Evolutionary conservation across 305 asterid species (phyloP), one percentile per base, ranked within the genome.

Genomic region (Vinca major): DNA sequence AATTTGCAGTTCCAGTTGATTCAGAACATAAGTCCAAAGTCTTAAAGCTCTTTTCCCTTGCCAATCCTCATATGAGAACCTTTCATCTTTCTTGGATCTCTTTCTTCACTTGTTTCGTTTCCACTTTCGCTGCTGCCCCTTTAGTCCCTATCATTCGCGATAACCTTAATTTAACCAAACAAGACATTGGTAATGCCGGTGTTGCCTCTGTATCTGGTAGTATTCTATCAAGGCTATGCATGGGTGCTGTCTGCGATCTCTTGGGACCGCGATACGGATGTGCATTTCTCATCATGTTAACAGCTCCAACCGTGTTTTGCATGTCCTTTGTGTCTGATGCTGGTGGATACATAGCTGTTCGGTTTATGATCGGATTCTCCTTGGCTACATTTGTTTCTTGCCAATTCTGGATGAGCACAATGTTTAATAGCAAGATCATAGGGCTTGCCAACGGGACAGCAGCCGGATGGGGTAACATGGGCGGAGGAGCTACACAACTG

Each of bases 1-100:
- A 77, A 21, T 80, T 80, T 48, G 77, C 75, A 33, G 58, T 80
- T 56, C 84, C 84, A 0, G 81, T 80, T 4, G 84, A 80, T 43
- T 67, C 79, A 0, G 84, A 80, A 57, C 84, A 80, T 43, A 80
- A 80, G 54, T 81, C 84, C 0, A 77, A 71, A 50, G 71, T 63
- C 2, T 74, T 80, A 70, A 80, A 74, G 55, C 49, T 76, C 3
- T 77, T 73, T 65, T 80, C 84, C 3, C 69, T 75, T 53, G 81
- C 75, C 47, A 70, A 77, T 0, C 77, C 77, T 17, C 77, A 73
- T 9, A 73, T 73, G 77, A 60, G 77, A 52, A 66, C 72, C 45
- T 73, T 73, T 37, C 77, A 73, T 20, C 63, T 73, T 1, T 69
- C 77, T 3, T 73, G 77, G 77, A 20, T 73, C 11, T 73, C 77